Evolutionary conservation across 176 grass and related monocot genomes (phyloP), one percentile per base, ranked within the genome.

Genomic region (Triticum urartu): DNA sequence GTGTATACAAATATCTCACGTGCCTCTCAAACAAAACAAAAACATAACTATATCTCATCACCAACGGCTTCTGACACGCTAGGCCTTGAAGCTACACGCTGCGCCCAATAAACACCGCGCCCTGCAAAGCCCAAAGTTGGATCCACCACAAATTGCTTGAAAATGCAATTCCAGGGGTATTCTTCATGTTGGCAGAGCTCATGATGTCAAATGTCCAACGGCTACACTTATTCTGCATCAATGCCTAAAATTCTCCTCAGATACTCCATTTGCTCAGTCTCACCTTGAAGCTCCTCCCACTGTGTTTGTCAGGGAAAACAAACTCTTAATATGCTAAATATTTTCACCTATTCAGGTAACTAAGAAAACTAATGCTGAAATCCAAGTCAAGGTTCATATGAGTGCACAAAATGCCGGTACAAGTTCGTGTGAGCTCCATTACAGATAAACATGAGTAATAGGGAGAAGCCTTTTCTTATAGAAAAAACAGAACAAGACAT

Each of bases 281-380:
- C 89, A 28, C 93, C 93, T 85, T 88, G 83, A 35, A 95, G 93
- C 61, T 91, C 84, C 45, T 93, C 93, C 95, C 95, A 98, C 95
- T 98, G 93, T 80, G 84, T 76, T 68, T 62, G 8, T 48, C 30
- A 79, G 7, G 62, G 22, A 74, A 84, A 39, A 50, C 13, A 68
- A 54, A 59, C 11, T 61, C 9, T 52, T 61, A 62, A 38, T 38
- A 84, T 28, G 59, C 35, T 0, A 45, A 42, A 21, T 26, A 66
- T 34, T 50, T 79, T 47, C 13, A 62, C 6, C 64, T 71, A 32
- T 47, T 64, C 20, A 12, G 64, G 0, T 5, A 54, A 22, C 24
- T 72, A 3, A 36, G 9, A 64, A 11, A 81, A 70, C 30, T 32
- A 75, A 84, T 26, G 34, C 67, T 32, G 13, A 69, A 86, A 86